phyloP scores from a whole-genome alignment of 2,329 filamentous ascomycete species.

The Incumbomyces delicatus region DNA sequence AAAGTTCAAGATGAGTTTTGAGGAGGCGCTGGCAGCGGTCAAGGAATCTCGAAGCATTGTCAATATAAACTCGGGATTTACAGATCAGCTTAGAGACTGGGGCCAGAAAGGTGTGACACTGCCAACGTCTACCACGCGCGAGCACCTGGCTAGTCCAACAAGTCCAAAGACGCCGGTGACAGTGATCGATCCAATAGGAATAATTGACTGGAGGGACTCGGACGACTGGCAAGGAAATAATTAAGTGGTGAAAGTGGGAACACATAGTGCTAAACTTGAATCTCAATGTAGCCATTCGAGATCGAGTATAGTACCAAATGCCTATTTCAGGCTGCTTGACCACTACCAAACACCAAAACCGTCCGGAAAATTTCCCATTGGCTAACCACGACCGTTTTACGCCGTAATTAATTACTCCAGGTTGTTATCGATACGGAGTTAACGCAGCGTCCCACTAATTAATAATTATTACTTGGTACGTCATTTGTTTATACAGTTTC shows the following conservation, averaged over 20 bases:
- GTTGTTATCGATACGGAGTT: no score
- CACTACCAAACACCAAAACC: not conserved
- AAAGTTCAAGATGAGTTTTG: slow-evolving; percentile 11
- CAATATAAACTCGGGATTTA: slow-evolving; percentile 18
- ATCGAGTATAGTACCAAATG: not conserved
- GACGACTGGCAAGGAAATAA: no score
- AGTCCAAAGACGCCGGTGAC: not conserved
- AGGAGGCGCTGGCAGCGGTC: slow-evolving; percentile 14
- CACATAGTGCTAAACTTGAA: no score
- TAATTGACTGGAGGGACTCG: not conserved
- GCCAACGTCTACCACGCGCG: not conserved
- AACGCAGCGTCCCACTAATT: no score
- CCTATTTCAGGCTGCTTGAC: not conserved
- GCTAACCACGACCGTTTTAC: no score
- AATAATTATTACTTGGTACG: no score
- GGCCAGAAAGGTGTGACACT: not conserved
- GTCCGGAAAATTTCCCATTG: no score
- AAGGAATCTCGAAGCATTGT: slow-evolving; percentile 15
- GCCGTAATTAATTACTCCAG: no score
- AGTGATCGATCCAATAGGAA: not conserved
- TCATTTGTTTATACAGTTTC: no score
- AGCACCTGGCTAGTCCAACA: not conserved
- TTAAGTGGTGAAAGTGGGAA: no score
- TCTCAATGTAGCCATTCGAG: no score
- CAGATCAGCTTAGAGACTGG: slow-evolving; percentile 17